Evolutionary conservation across 805 yeast species (phyloP), one percentile per base, ranked within the genome.

Genomic region (Dipodascus geniculatus): DNA sequence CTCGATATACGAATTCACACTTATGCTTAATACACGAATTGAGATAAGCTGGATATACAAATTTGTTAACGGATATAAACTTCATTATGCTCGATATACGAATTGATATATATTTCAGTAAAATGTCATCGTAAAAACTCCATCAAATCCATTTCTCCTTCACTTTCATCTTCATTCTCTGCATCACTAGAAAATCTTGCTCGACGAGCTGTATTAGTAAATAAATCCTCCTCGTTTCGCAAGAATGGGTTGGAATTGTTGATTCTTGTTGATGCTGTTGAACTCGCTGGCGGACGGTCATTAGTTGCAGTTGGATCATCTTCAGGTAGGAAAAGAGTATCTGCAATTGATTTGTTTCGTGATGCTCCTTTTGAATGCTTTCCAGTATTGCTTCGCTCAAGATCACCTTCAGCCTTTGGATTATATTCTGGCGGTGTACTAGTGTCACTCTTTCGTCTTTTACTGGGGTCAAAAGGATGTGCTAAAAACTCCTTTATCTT

Each of bases 61-160:
- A 28, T 8, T 14, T 28, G 14, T 14, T 28, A 8, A 28, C 35
- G 14, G 11, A 8, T 8, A 14, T 28, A 14, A 28, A 14, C n/a
- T n/a, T n/a, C n/a, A n/a, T n/a, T n/a, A n/a, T n/a, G n/a, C n/a
- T n/a, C n/a, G n/a, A n/a, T n/a, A n/a, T n/a, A n/a, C n/a, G n/a
- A n/a, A n/a, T n/a, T n/a, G n/a, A n/a, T n/a, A n/a, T n/a, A n/a
- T n/a, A n/a, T n/a, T n/a, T n/a, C n/a, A n/a, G n/a, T n/a, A n/a
- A n/a, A n/a, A n/a, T 16, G 24, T 28, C 22, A 53, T 14, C 55
- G 3, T 19, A 53, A 24, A 33, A 53, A 53, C 51, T 53, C 55
- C 55, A 53, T 53, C 42, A 53, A 16, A 22, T 53, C 55, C 53
- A 53, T 53, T 31, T 53, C 54, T 8, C 53, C 55, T 3, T 51